Base-by-base conservation (phyloP, 148 eudicot genomes). In the Beta vulgaris region DNA sequence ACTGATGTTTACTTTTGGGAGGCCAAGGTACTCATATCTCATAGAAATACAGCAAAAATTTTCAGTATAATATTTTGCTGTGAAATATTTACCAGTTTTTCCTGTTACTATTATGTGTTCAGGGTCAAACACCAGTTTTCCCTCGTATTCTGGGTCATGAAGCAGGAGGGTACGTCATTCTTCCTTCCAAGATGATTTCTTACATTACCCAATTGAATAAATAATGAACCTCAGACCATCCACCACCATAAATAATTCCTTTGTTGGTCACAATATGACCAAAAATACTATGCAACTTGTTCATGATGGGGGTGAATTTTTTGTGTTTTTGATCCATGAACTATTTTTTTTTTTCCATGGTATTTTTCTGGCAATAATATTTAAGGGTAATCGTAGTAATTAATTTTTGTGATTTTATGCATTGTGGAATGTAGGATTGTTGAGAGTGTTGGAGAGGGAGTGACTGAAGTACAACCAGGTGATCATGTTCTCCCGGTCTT, bases 1-100 rank as follows among this genome's bases (percentile, higher is more conserved):
- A 89, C 91, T 66, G 97, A 91, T 87, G 84, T 91, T 51, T 89
- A 86, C 79, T 91, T 91, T 73, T 91, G 96, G 96, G 92, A 91
- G 59, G 95, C 95, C 62, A 88, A 90, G 91, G 95, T 83, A n/a
- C n/a, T n/a, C n/a, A n/a, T n/a, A n/a, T n/a, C n/a, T n/a, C n/a
- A 0, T 11, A 29, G 36, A 1, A 6, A n/a, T 25, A 6, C 19
- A 34, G 66, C 28, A 18, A 0, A 18, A 1, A 2, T 9, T 51
- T 51, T n/a, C n/a, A 9, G 6, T 0, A 25, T 51, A 3, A 9
- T 51, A 19, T 51, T 0, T 3, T 19, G 19, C 25, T 51, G 25
- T 51, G 31, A n/a, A 9, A 6, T 3, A 5, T 57, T 10, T 39
- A 58, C 26, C 31, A 13, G 23, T 29, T 36, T n/a, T 70, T 0